Percentiles rank a stretch among this genome's conserved stretches.
Evolutionary conservation across 2,329 filamentous ascomycete species (phyloP).

Genomic region (Xylaria sp.): DNA sequence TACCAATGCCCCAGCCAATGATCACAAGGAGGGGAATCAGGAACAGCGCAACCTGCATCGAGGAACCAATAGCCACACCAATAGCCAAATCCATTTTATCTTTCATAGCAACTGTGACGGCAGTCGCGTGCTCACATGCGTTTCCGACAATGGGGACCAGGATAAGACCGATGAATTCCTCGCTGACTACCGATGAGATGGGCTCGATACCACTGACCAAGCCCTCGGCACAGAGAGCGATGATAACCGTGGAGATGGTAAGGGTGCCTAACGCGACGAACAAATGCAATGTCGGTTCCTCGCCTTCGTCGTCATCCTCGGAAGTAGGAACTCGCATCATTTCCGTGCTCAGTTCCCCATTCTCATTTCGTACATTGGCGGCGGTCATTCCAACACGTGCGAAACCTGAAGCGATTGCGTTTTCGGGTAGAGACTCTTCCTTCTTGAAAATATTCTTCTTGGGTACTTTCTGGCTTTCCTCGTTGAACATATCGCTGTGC

Average conservation of each 20-base stretch:
- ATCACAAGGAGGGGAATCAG: constrained; percentile 78
- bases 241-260: constrained; percentile 73
- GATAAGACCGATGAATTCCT: constrained; percentile 81
- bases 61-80: constrained; percentile 78
- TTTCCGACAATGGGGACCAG: constrained; percentile 84
- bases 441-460: constrained; percentile 36
- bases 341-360: constrained; percentile 51
- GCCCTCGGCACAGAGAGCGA: constrained; percentile 82
- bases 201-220: constrained; percentile 75
- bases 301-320: constrained; percentile 69
- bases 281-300: constrained; percentile 76
- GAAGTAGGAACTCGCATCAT: constrained; percentile 50
- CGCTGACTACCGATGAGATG: constrained; percentile 69
- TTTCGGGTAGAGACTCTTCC: constrained; percentile 26
- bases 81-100: constrained; percentile 88
- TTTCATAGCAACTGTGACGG: constrained; percentile 79
- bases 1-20: constrained; percentile 76
- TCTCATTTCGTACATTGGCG: constrained; percentile 36
- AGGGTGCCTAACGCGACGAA: constrained; percentile 75
- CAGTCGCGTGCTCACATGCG: constrained; percentile 81
- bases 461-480: constrained; percentile 74
- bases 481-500: constrained; percentile 79
- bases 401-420: constrained; percentile 35
- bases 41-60: constrained; percentile 82
- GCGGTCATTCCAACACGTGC: constrained; percentile 26